phyloP scores from a whole-genome alignment of 1,284 basidiomycete species.

The Coniophora puteana region DNA sequence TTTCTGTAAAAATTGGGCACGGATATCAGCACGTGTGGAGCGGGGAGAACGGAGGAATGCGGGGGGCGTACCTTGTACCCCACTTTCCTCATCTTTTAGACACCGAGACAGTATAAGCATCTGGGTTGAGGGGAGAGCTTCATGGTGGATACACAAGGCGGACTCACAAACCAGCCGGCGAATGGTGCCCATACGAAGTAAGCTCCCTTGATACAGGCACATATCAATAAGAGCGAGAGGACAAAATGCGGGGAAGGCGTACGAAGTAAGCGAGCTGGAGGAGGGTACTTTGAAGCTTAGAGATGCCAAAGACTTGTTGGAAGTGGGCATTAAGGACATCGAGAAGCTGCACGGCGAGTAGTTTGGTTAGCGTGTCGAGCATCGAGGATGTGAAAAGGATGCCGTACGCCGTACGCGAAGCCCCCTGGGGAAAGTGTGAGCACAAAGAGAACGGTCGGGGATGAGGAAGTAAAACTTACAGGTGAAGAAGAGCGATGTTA shows the following conservation, averaged over 20 bases:
- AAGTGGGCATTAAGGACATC: constrained; percentile 86
- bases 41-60: constrained; percentile 4
- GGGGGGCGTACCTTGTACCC: constrained; percentile 52
- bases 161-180: constrained; percentile 50
- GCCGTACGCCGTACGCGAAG: constrained; percentile 67
- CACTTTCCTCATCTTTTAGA: constrained; percentile 46
- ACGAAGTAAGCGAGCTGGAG: constrained; percentile 86
- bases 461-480: constrained; percentile 49
- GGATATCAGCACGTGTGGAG: neutral
- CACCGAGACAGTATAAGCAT: too few species aligned
- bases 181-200: constrained; percentile 63
- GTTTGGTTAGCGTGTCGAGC: constrained; percentile 1
- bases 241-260: constrained; percentile 12
- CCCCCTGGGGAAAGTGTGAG: constrained; percentile 40
- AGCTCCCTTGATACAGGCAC: constrained; percentile 43
- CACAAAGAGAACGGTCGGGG: constrained; percentile 2
- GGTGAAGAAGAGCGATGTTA: constrained; percentile 80
- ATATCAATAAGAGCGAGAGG: constrained; percentile 3
- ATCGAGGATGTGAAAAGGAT: neutral
- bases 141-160: neutral
- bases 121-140: too few species aligned
- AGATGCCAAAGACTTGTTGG: constrained; percentile 67
- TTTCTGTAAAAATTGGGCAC: constrained; percentile 33
- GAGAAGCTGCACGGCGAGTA: constrained; percentile 48
- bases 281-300: constrained; percentile 77